Base-by-base conservation (phyloP, 192 early-diverging fungal species). In the Coemansia sp. region DNA sequence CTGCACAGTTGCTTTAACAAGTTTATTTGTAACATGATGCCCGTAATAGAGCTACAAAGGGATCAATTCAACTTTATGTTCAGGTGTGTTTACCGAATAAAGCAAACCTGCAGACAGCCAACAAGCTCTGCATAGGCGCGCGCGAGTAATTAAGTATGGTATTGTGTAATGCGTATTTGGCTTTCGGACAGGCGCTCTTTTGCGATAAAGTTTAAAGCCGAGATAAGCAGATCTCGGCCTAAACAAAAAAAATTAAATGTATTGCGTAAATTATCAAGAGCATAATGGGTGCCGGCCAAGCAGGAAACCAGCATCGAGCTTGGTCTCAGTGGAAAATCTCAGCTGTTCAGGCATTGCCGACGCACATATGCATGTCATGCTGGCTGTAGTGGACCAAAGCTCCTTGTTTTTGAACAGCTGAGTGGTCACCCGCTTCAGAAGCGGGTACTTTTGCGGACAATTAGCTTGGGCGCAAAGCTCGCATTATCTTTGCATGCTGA, bases 401-500 rank as follows among this genome's bases (percentile, higher is more conserved):
- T 4, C 50, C 50, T 52, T 52, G 17, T 19, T 52, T 10, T 21
- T 23, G 6, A 15, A 17, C 50, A 51, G n/a, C 50, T 51, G 50
- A 51, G 50, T 8, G 50, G 50, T 51, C 50, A 51, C 19, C 50
- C 9, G 50, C 19, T 22, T 51, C 15, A 25, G 9, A 11, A 8
- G 51, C 51, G 61, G 61, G 21, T 35, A 63, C 61, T 63, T 63
- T 53, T 63, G 15, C 61, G 61, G 61, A 24, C 51, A 63, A 54
- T 54, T 53, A 39, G 15, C 11, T 51, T 43, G 41, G 15, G 41
- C 10, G 15, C 15, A 43, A 11, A 43, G 15, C 41, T 11, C 41
- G 41, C 41, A 43, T 43, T 43, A 43, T 43, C 41, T 43, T 43
- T 43, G 41, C 41, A 43, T 43, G 41, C 41, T 43, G 41, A n/a